Evolutionary conservation across 805 yeast genomes (phyloP).

Genomic region (Suhomyces sp.): DNA sequence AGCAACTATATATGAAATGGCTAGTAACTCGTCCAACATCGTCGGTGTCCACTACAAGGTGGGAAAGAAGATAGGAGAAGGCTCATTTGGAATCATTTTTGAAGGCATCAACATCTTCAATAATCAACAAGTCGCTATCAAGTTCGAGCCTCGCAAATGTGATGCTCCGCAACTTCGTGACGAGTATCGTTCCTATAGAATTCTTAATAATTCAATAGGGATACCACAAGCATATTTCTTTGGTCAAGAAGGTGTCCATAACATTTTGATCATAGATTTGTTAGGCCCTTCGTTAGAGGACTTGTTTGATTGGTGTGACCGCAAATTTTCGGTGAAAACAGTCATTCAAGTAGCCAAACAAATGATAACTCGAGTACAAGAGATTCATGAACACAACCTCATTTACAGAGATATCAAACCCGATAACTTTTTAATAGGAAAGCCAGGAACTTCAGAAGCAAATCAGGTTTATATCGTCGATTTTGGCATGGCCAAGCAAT

Average conservation of each 20-base stretch:
- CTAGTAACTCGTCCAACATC: constrained; percentile 51
- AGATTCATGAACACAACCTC: constrained; percentile 84
- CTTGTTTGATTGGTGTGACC: constrained; percentile 96
- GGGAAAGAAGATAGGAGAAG: constrained; percentile 97
- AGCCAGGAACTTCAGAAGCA: constrained; percentile 80
- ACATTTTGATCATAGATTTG: constrained; percentile 88
- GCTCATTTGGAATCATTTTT: constrained; percentile 95
- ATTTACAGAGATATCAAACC: constrained; percentile 98
- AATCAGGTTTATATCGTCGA: constrained; percentile 88
- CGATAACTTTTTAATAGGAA: constrained; percentile 91
- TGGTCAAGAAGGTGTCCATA: constrained; percentile 97
- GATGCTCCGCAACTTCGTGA: constrained; percentile 98
- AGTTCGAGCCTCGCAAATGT: constrained; percentile 93
- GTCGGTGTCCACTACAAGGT: constrained; percentile 96
- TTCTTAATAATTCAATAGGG: constrained; percentile 77
- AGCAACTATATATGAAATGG: constrained; percentile 20
- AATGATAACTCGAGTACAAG: constrained; percentile 85
- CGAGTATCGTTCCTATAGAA: constrained; percentile 93
- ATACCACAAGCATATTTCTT: constrained; percentile 96
- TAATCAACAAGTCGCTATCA: constrained; percentile 92
- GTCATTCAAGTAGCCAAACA: constrained; percentile 93
- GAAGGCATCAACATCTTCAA: constrained; percentile 93
- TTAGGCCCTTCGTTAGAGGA: constrained; percentile 96
- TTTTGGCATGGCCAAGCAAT: constrained; percentile 98
- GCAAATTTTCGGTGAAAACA: constrained; percentile 83